Base-by-base conservation (phyloP, 805 yeast genomes). In the Nakazawaea pomicola region DNA sequence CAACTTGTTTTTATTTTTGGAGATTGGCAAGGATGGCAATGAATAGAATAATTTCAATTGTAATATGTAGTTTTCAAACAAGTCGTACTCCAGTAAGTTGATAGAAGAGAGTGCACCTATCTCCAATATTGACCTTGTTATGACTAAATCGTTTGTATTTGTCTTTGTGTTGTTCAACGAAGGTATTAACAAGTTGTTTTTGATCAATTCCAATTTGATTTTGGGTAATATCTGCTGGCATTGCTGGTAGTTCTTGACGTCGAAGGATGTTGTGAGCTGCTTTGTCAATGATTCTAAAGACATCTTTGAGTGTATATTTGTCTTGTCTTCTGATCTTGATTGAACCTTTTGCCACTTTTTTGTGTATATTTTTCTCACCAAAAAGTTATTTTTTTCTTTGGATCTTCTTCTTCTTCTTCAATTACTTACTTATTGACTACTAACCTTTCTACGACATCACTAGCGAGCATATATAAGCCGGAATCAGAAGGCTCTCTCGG, bases 101-200 rank as follows among this genome's bases (percentile, higher is more conserved):
- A 93, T 78, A 37, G 90, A 74, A 14, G 85, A 74, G 40, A 91
- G 67, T 0, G 95, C 95, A 10, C 96, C 96, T 45, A 89, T 76
- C 60, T 93, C 98, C 38, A 93, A 67, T 32, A 91, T 83, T 30
- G 83, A 78, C 50, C 95, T 80, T 6, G 95, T 79, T 29, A 88
- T 85, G 46, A 74, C 69, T 43, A 89, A 71, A 62, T 90, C 96
- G 44, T 73, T 75, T 27, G 78, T 57, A 43, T 72, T 72, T 15
- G 53, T 46, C 10, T 52, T 62, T 59, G 52, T 61, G 38, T 48
- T 60, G 41, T 60, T 52, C 39, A 62, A 68, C 5, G 56, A 40
- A 15, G 97, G 97, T 19, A 89, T 76, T 45, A 93, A 73, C 33
- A 91, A 65, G 46, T 83, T 78, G 49, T 80, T 80, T 56, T 85